Conservation (phyloP, 495 filamentous ascomycete genomes). For the Penicillium malachiteum region DNA sequence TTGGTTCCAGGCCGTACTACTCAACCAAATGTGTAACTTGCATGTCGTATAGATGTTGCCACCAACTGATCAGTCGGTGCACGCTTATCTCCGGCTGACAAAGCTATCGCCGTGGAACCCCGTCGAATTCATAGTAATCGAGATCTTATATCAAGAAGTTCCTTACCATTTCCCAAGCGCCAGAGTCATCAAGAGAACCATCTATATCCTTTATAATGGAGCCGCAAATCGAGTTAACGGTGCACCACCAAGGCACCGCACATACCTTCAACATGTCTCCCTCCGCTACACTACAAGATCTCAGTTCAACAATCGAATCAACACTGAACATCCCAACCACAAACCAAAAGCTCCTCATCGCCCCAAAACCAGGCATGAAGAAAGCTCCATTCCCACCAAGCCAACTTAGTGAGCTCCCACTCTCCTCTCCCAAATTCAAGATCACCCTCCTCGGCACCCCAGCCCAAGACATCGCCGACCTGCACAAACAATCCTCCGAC, state of each 20-base stretch:
- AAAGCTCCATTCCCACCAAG: slow-evolving; percentile 60
- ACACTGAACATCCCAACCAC: slow-evolving; percentile 60
- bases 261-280: slow-evolving; percentile 66
- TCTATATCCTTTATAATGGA: background rate
- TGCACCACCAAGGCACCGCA: slow-evolving; percentile 66
- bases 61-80: too few relatives aligned
- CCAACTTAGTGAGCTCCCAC: slow-evolving; percentile 34
- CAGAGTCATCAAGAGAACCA: background rate
- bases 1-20: too few relatives aligned
- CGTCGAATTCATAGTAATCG: slow-evolving; percentile 21
- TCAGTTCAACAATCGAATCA: slow-evolving; percentile 53
- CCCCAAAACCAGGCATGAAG: slow-evolving; percentile 64
- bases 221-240: slow-evolving; percentile 38
- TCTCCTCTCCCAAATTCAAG: slow-evolving; percentile 47
- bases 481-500: slow-evolving; percentile 39
- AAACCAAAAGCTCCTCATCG: slow-evolving; percentile 76
- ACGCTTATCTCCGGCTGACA: slow-evolving; percentile 34
- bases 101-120: slow-evolving; percentile 27
- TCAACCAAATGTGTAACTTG: too few relatives aligned
- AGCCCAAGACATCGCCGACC: slow-evolving; percentile 34
- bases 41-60: too few relatives aligned
- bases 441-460: slow-evolving; percentile 45
- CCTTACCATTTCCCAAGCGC: background rate
- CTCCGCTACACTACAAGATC: slow-evolving; percentile 71
- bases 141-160: background rate